phyloP scores from a whole-genome alignment of 2,329 filamentous ascomycete species.

The Hymenoscyphus infarciens region DNA sequence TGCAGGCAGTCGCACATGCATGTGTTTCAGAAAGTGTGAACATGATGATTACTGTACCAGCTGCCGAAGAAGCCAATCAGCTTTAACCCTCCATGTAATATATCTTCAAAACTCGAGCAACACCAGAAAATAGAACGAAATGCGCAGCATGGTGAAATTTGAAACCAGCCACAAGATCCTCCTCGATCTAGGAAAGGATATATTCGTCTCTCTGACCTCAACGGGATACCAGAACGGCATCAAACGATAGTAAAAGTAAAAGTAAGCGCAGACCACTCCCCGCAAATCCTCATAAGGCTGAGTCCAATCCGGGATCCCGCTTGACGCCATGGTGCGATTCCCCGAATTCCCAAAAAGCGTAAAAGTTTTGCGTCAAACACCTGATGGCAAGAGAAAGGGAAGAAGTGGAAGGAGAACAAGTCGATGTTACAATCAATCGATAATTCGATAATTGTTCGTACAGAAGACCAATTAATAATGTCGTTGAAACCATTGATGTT shows the following conservation, averaged over 20 bases:
- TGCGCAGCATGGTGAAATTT: no score
- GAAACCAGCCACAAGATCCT: no score
- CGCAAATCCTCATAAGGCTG: not conserved
- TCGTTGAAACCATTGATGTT: no score
- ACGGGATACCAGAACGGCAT: not conserved
- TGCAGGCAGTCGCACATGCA: no score
- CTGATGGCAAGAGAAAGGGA: not conserved
- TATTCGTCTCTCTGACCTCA: no score
- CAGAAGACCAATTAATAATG: not conserved
- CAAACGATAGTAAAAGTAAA: no score
- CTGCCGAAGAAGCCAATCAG: not conserved
- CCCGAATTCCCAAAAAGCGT: not conserved
- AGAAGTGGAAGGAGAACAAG: not conserved
- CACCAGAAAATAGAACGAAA: no score
- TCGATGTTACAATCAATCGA: not conserved
- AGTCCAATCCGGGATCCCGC: not conserved
- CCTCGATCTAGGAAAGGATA: no score
- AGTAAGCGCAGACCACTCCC: not conserved
- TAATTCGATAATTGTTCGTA: not conserved
- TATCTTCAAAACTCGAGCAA: not conserved
- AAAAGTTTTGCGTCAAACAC: not conserved
- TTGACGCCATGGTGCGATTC: not conserved
- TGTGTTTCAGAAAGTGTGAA: no score
- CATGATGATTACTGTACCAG: not conserved
- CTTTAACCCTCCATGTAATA: not conserved